Conservation (phyloP, 2,329 filamentous ascomycete genomes). For the Colletotrichum sp. region DNA sequence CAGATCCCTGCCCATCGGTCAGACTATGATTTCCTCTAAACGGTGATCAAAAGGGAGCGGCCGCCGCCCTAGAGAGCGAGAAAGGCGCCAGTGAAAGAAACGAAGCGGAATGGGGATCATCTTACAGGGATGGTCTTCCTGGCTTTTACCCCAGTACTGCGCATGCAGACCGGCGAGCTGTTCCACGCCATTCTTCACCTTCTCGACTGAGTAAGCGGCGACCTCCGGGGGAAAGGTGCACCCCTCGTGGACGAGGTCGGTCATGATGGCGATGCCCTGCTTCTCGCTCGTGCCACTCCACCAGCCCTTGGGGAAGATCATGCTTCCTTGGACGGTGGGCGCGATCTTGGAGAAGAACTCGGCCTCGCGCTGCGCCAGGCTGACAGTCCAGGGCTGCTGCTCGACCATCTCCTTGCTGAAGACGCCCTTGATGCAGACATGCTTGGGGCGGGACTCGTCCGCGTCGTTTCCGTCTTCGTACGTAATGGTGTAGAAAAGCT, state of each 20-base stretch:
- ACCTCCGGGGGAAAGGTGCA: slow-evolving; percentile 39
- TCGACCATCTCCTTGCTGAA: slow-evolving; percentile 39
- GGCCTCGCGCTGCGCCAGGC: slow-evolving; percentile 37
- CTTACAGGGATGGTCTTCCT: slow-evolving; percentile 32
- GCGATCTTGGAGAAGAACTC: slow-evolving; percentile 41
- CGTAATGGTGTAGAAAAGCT: slow-evolving; percentile 30
- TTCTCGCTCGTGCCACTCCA: slow-evolving; percentile 37
- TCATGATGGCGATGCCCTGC: slow-evolving; percentile 44
- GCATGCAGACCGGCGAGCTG: slow-evolving; percentile 46
- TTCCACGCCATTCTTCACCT: slow-evolving; percentile 38
- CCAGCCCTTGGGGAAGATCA: slow-evolving; percentile 38
- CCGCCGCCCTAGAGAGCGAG: background rate
- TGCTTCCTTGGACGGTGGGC: slow-evolving; percentile 21
- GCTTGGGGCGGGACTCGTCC: slow-evolving; percentile 12
- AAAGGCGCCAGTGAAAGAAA: background rate
- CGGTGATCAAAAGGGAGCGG: background rate
- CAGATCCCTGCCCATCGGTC: slow-evolving; percentile 10
- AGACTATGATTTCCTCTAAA: background rate
- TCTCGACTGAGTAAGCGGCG: slow-evolving; percentile 31
- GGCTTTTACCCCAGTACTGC: slow-evolving; percentile 36
- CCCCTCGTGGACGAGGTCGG: slow-evolving; percentile 33
- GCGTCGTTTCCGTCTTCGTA: slow-evolving; percentile 29
- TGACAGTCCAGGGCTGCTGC: slow-evolving; percentile 34
- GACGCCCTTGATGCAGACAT: slow-evolving; percentile 43
- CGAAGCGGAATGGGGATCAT: background rate